These are phyloP conservation scores for Penicillium parvum DNA, from an alignment of 495 filamentous ascomycete species.

Conservation along the genomic window DNA sequence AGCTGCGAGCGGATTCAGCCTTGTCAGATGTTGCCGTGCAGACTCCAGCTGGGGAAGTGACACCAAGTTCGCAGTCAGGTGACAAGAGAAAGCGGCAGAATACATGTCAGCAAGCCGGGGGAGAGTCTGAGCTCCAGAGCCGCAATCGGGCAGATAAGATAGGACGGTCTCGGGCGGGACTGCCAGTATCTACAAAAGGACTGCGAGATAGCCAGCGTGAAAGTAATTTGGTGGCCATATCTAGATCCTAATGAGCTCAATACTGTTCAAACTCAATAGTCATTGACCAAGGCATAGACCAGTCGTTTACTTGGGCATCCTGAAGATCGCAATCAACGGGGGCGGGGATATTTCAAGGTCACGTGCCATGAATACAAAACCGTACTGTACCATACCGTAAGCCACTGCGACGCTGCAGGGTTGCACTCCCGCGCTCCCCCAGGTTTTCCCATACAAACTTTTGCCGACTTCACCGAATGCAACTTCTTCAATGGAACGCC, in stretches of 20 bases:
- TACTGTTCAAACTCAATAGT: no score
- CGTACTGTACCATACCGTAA: slow-evolving; percentile 17
- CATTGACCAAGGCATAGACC: no score
- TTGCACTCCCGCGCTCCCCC: slow-evolving; percentile 14
- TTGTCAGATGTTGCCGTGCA: neutral
- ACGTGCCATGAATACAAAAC: slow-evolving; percentile 3
- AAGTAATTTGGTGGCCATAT: no score
- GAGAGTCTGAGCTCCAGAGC: slow-evolving; percentile 22
- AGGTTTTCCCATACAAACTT: slow-evolving; percentile 8
- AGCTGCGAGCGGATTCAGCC: slow-evolving; percentile 4
- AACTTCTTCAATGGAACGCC: slow-evolving; percentile 29
- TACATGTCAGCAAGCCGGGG: no score
- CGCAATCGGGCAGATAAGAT: slow-evolving; percentile 23
- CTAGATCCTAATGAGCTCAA: no score
- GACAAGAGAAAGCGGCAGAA: slow-evolving; percentile 13
- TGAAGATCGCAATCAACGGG: no score
- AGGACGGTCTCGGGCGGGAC: neutral
- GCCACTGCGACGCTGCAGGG: slow-evolving; percentile 23
- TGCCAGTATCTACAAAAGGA: neutral
- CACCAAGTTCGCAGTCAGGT: slow-evolving; percentile 28
- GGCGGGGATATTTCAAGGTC: no score
- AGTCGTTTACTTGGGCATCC: no score
- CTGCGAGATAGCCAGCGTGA: no score
- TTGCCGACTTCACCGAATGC: slow-evolving; percentile 34
- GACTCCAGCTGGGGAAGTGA: neutral